These are phyloP conservation scores for Phytopythium oedochilum DNA, from an alignment of 352 stramenopile genomes.

Conservation along the genomic window DNA sequence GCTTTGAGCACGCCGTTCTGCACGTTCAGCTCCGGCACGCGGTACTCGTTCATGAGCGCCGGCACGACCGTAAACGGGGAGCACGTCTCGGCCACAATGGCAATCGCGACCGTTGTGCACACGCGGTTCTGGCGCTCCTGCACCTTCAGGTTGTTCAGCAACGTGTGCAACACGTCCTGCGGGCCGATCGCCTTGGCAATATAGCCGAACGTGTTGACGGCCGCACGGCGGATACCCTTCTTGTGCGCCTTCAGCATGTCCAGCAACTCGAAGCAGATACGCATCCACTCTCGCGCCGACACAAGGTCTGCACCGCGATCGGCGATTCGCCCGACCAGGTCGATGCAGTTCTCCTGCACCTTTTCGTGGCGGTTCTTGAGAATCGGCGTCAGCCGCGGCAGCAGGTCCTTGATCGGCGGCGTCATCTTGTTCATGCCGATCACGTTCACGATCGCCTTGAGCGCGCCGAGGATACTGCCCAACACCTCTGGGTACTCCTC, in stretches of 20 bases:
- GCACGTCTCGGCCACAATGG: conserved; percentile 99
- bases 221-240: conserved; percentile 97
- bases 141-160: conserved; percentile 99
- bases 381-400: conserved; percentile 98
- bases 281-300: conserved; percentile 99
- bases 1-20: conserved; percentile 99
- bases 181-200: conserved; percentile 99
- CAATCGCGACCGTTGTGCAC: conserved; percentile 99
- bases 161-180: conserved; percentile 98
- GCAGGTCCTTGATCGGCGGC: conserved; percentile 97
- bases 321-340: conserved; percentile 98
- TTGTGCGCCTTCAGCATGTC: conserved; percentile 99
- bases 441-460: conserved; percentile 99
- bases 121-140: conserved; percentile 99
- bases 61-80: conserved; percentile 98
- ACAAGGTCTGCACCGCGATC: conserved; percentile 97
- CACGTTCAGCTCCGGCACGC: conserved; percentile 98
- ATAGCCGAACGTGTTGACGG: conserved; percentile 99
- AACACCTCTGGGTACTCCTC: conserved; percentile 99
- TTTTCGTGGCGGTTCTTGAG: conserved; percentile 99
- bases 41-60: conserved; percentile 99
- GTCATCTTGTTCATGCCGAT: conserved; percentile 99
- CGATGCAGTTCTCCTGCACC: conserved; percentile 99
- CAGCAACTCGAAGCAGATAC: conserved; percentile 99
- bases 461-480: conserved; percentile 96